Conservation (phyloP, 202 grass and related monocot genomes). For the Miscanthus sacchariflorus region DNA sequence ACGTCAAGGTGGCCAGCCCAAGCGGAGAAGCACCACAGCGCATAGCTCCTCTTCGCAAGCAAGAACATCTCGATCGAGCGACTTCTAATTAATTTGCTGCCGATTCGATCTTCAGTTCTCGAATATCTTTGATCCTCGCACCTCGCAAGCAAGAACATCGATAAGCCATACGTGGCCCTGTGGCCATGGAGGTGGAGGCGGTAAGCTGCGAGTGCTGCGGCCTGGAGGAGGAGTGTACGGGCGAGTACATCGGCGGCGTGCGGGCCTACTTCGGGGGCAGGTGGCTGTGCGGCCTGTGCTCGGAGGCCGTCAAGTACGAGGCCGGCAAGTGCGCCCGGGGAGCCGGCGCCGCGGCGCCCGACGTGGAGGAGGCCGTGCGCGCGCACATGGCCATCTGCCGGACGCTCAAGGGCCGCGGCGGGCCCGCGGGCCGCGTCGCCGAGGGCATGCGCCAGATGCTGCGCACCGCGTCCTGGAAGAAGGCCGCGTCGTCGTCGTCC, state of each 20-base stretch:
- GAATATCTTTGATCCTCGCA: background rate
- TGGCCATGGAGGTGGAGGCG: conserved; percentile 59
- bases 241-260: conserved; percentile 67
- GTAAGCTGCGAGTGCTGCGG: conserved; percentile 86
- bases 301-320: conserved; percentile 87
- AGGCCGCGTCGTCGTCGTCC: background rate
- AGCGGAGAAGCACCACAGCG: background rate
- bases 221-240: conserved; percentile 86
- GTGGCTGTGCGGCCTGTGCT: conserved; percentile 92
- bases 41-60: conserved; percentile 18
- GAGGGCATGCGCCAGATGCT: conserved; percentile 90
- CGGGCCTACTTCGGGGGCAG: conserved; percentile 59
- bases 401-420: conserved; percentile 55
- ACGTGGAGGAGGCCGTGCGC: conserved; percentile 70
- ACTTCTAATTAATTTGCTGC: background rate
- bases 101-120: background rate
- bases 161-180: too few relatives aligned
- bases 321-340: conserved; percentile 44
- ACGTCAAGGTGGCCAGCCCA: background rate
- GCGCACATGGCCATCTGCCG: conserved; percentile 85
- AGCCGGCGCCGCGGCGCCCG: background rate
- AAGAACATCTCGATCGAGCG: conserved; percentile 30
- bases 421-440: conserved; percentile 67
- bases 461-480: conserved; percentile 57
- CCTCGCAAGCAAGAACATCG: conserved; percentile 14